Evolutionary conservation across 768 basidiomycete species (phyloP).

Genomic region (Lentinula edodes): DNA sequence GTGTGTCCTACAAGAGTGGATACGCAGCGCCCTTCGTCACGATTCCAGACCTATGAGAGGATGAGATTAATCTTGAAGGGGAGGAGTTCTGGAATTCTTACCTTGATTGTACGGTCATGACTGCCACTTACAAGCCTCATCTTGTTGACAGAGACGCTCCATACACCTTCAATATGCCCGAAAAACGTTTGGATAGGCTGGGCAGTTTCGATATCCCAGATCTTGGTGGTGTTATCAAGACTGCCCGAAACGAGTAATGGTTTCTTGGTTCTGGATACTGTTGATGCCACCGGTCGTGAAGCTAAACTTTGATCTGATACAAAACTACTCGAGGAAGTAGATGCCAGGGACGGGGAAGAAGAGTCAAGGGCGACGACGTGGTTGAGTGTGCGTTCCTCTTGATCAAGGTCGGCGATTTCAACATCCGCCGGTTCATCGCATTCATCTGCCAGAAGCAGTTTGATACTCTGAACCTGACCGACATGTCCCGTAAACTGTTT

Average conservation of each 20-base stretch:
- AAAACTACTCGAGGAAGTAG: neutral
- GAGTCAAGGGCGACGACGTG: slow-evolving; percentile 2
- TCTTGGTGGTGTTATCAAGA: slow-evolving; percentile 90
- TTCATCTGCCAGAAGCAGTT: slow-evolving; percentile 65
- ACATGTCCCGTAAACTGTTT: slow-evolving; percentile 86
- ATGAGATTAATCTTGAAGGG: slow-evolving; percentile 8
- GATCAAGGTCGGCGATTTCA: slow-evolving; percentile 8
- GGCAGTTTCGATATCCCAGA: slow-evolving; percentile 93
- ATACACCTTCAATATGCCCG: slow-evolving; percentile 97
- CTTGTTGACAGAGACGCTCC: slow-evolving; percentile 92
- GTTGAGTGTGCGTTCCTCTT: slow-evolving; percentile 15
- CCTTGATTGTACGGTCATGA: slow-evolving; percentile 97
- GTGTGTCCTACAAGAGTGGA: slow-evolving; percentile 91
- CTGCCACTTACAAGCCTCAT: slow-evolving; percentile 88
- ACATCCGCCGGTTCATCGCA: slow-evolving; percentile 28
- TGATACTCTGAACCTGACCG: slow-evolving; percentile 91
- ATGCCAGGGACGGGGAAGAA: neutral
- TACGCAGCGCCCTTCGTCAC: slow-evolving; percentile 82
- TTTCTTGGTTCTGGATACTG: slow-evolving; percentile 34
- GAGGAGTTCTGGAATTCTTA: slow-evolving; percentile 26
- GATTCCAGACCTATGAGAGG: slow-evolving; percentile 78
- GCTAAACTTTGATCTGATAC: neutral
- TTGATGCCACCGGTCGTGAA: neutral
- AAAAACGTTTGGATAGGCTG: slow-evolving; percentile 79
- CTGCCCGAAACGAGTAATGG: slow-evolving; percentile 85